Percentiles rank a stretch among this genome's conserved stretches.
Conservation (phyloP, 2,329 filamentous ascomycete genomes). For the Exophiala bonariae region DNA sequence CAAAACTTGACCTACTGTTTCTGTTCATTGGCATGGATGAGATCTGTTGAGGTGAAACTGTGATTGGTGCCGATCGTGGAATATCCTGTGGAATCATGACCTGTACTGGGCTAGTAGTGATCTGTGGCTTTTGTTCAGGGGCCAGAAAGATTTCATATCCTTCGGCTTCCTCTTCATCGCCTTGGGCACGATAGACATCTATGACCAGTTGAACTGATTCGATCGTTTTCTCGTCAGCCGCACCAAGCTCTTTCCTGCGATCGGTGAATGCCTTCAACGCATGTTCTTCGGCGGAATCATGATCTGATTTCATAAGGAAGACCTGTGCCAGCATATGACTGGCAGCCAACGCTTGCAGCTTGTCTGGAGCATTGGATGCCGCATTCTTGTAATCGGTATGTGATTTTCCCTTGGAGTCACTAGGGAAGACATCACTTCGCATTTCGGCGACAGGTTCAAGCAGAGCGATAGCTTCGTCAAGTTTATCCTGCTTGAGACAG, state of each 20-base stretch:
- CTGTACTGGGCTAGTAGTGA: neutral
- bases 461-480: slow-evolving; percentile 22
- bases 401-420: neutral
- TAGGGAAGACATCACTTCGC: slow-evolving; percentile 15
- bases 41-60: slow-evolving; percentile 2
- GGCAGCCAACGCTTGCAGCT: slow-evolving; percentile 20
- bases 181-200: slow-evolving; percentile 22
- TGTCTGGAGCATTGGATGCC: slow-evolving; percentile 6
- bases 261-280: slow-evolving; percentile 22
- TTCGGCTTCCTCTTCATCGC: slow-evolving; percentile 23
- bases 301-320: slow-evolving; percentile 20
- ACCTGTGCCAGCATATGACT: slow-evolving; percentile 24
- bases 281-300: slow-evolving; percentile 21
- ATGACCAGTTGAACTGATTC: slow-evolving; percentile 25
- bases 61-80: neutral
- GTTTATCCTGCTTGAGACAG: slow-evolving; percentile 25
- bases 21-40: slow-evolving; percentile 1
- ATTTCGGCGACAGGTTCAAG: slow-evolving; percentile 21
- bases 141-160: slow-evolving; percentile 22
- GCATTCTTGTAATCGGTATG: neutral
- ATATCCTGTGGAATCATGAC: slow-evolving; percentile 2
- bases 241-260: slow-evolving; percentile 21
- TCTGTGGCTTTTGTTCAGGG: slow-evolving; percentile 9
- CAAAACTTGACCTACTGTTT: slow-evolving; percentile 8
- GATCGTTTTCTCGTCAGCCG: slow-evolving; percentile 20